Evolutionary conservation across 148 eudicot species (phyloP), one percentile per base, ranked within the genome.

Genomic region (Agrostemma githago): DNA sequence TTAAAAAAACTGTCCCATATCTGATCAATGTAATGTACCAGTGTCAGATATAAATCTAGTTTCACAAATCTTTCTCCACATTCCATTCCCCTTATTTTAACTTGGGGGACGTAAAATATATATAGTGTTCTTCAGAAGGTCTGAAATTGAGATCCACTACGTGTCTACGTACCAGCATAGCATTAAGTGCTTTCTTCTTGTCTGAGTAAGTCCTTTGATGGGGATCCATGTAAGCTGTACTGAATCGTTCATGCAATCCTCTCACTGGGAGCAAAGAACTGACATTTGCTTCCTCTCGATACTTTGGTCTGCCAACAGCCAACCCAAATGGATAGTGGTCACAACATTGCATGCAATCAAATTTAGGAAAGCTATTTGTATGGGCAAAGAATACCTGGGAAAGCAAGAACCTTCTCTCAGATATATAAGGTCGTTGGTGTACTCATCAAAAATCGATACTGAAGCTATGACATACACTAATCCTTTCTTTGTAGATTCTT

Each of bases 371-470:
- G 59, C 17, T 11, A 69, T 11, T 48, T 11, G 0, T 66, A 66
- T 3, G 48, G n/a, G 51, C 26, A 66, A 79, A 40, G 41, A 51
- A 71, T 80, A 79, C 82, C 82, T 80, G 8, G 82, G 82, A 75
- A 75, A 75, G 76, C 82, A 80, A 58, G 82, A 80, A 65, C 82
- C 82, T 75, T 80, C 82, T 80, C 82, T 80, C 79, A 80, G 71
- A 75, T 75, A 80, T n/a, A 80, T 58, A 14, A 80, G 69, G 15
- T 80, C 82, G 19, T 80, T 80, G 10, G 76, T 71, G 68, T 80
- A 80, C 72, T 80, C 82, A 19, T 80, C 82, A 3, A 71, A 80
- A 57, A 75, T 43, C 53, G 82, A 75, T 9, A 80, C 72, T 56
- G 82, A 80, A 71, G 79, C 82, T 64, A 80, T 39, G 72, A 40